Evolutionary conservation across 1,139 yeast genomes (phyloP).

Genomic region (Pichia sp.): DNA sequence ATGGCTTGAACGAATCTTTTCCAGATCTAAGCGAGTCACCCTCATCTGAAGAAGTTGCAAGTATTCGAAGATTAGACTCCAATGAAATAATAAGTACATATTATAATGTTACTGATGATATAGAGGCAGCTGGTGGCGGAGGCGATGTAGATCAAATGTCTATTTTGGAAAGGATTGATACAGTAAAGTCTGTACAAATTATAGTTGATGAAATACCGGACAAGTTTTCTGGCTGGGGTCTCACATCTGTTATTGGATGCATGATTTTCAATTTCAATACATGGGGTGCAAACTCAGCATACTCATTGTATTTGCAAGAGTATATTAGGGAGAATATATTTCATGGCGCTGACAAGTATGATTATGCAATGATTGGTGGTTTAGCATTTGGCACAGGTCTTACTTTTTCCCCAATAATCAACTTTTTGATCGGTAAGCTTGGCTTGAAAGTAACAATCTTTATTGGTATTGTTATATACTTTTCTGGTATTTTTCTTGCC

Average conservation of each 20-base stretch:
- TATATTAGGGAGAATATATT: conserved; percentile 39
- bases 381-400: conserved; percentile 43
- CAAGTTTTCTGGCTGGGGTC: conserved; percentile 37
- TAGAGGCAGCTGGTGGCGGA: background rate
- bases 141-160: background rate
- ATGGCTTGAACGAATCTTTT: too few species aligned
- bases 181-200: background rate
- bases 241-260: conserved; percentile 38
- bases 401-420: conserved; percentile 38
- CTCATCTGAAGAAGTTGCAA: too few species aligned
- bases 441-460: conserved; percentile 35
- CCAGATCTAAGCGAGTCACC: too few species aligned
- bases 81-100: background rate
- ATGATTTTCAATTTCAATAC: conserved; percentile 36
- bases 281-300: conserved; percentile 60
- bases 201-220: conserved; percentile 24
- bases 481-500: conserved; percentile 46
- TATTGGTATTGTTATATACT: conserved; percentile 39
- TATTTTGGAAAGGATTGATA: background rate
- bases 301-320: conserved; percentile 48
- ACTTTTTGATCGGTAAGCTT: conserved; percentile 35
- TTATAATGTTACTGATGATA: background rate
- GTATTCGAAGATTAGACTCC: too few species aligned
- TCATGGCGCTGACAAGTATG: conserved; percentile 43
- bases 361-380: conserved; percentile 56